phyloP scores from a whole-genome alignment of 2,329 filamentous ascomycete genomes.

The Coniochaeta prunicola region DNA sequence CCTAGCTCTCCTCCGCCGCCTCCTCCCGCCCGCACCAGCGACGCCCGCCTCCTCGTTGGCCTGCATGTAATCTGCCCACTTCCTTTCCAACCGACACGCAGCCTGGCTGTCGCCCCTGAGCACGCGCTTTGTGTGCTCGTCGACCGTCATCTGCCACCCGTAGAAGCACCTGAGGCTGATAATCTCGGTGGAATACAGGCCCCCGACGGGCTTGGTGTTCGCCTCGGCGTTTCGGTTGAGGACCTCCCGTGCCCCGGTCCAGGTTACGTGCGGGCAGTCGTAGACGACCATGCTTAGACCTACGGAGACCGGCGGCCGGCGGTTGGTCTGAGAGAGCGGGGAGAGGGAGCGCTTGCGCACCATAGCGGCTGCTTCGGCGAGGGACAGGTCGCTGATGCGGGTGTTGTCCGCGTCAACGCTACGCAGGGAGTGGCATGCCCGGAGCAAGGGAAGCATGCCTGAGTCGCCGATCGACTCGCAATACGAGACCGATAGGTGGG shows the following conservation, averaged over 20 bases:
- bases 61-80: constrained; percentile 95
- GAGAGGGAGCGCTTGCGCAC: constrained; percentile 56
- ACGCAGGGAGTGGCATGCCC: constrained; percentile 61
- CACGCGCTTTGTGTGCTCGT: constrained; percentile 86
- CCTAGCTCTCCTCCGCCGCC: constrained; percentile 68
- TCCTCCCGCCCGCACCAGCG: constrained; percentile 56
- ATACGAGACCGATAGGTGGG: constrained; percentile 82
- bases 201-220: not conserved
- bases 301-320: constrained; percentile 36
- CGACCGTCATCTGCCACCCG: constrained; percentile 88
- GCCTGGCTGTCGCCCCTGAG: constrained; percentile 66
- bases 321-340: constrained; percentile 29
- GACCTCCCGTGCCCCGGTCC: constrained; percentile 84
- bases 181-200: constrained; percentile 48
- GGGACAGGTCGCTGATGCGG: constrained; percentile 74
- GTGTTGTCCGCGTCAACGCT: constrained; percentile 91
- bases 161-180: constrained; percentile 91
- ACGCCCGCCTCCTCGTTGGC: constrained; percentile 76
- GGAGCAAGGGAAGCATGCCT: constrained; percentile 77
- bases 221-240: constrained; percentile 73
- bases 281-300: constrained; percentile 77
- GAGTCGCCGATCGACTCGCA: constrained; percentile 79
- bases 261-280: constrained; percentile 87
- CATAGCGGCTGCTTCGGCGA: constrained; percentile 78
- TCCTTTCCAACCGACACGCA: constrained; percentile 74